Base-by-base conservation (phyloP, 2,329 filamentous ascomycete species). In the Xylariaceae sp. region DNA sequence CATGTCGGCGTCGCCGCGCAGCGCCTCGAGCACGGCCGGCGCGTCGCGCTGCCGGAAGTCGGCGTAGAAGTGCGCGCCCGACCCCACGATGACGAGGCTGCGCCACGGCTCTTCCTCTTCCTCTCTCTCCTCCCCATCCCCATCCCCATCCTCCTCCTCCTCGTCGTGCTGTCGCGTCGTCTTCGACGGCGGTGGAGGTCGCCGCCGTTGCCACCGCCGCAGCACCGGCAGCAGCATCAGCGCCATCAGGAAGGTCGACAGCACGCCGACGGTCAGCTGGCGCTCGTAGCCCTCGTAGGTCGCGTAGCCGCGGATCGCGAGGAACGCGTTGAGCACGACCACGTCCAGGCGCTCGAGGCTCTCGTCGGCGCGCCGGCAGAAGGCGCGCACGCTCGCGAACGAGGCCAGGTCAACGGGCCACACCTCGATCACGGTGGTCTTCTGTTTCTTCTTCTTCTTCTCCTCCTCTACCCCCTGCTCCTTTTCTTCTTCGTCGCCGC, bases 221-320 rank as follows among this genome's bases (percentile, higher is more conserved):
- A 73, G 40, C 16, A 49, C 43, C 1, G 68, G 67, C 14, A 73
- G 46, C 14, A 69, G 41, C 31, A 62, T 39, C 9, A 71, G 26
- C 0, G 60, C 58, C 33, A 72, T 52, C 18, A 72, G 49, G 22
- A 65, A 61, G 0, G 64, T 38, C 3, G 57, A 58, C 22, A 72
- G 50, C 13, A 70, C 61, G 43, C 72, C 72, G 29, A 70, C 58
- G 3, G 61, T 63, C 31, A 70, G 46, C 18, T 53, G 61, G 11
- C 45, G 44, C 46, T 71, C 67, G 33, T 60, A 55, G 3, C 62
- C 66, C 35, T 65, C 62, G 14, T 49, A 40, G 25, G 51, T 32
- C 11, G 43, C 35, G 16, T 32, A 36, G 19, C 34, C 27, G 11
- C 33, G 27, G 15, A 38, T 40, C 6, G 49, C 43, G 2, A 64